These are phyloP conservation scores for Fusarium odoratissimum DNA, from an alignment of 2,329 filamentous ascomycete species.

Conservation along the genomic window DNA sequence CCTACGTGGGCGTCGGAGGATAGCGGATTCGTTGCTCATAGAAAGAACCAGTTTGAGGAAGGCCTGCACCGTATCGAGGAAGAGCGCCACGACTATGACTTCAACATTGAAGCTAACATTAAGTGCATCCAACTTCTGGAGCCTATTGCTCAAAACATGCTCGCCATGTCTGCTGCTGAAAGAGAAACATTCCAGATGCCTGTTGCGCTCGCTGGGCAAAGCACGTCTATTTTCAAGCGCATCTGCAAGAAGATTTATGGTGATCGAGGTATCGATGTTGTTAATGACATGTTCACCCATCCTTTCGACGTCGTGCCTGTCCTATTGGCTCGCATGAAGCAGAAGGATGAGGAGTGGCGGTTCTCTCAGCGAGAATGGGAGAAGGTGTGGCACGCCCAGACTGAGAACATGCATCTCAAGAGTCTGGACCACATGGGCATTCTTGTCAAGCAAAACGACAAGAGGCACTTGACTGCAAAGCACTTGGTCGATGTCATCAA, in stretches of 20 bases:
- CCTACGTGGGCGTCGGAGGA: slow-evolving; percentile 99
- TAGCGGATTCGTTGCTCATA: slow-evolving; percentile 95
- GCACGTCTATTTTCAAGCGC: slow-evolving; percentile 95
- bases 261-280: slow-evolving; percentile 85
- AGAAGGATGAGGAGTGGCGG: slow-evolving; percentile 98
- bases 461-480: slow-evolving; percentile 90
- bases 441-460: slow-evolving; percentile 87
- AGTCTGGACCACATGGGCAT: slow-evolving; percentile 97
- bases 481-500: slow-evolving; percentile 91
- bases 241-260: slow-evolving; percentile 98
- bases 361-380: slow-evolving; percentile 98
- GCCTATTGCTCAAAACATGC: slow-evolving; percentile 90
- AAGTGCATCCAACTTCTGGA: slow-evolving; percentile 97
- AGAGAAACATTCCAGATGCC: slow-evolving; percentile 82
- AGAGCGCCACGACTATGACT: slow-evolving; percentile 98
- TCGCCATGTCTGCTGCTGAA: slow-evolving; percentile 80
- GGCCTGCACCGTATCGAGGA: slow-evolving; percentile 96
- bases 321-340: slow-evolving; percentile 88
- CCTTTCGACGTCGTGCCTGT: slow-evolving; percentile 91
- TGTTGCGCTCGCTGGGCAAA: slow-evolving; percentile 87
- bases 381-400: slow-evolving; percentile 97
- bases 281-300: slow-evolving; percentile 84
- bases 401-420: slow-evolving; percentile 93
- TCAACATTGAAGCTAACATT: slow-evolving; percentile 94
- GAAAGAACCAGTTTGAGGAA: slow-evolving; percentile 96